Conservation (phyloP, 345 rosid species). For the Aquilaria sinensis region DNA sequence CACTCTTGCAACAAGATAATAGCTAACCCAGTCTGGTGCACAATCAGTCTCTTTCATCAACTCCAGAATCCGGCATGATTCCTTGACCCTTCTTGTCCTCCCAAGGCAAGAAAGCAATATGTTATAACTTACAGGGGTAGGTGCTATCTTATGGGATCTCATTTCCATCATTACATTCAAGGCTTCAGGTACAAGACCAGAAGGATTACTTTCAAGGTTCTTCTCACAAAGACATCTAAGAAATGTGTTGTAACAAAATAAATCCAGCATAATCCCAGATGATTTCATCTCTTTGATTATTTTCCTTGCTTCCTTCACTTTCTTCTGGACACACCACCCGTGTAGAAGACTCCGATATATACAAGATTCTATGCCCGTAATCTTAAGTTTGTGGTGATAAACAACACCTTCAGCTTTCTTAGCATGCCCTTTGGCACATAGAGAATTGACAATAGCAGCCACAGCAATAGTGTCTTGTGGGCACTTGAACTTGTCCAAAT, state of each 20-base stretch:
- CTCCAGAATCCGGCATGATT: conserved; percentile 56
- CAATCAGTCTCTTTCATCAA: conserved; percentile 60
- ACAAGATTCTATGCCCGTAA: conserved; percentile 36
- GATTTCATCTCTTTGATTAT: conserved; percentile 75
- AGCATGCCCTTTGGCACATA: conserved; percentile 73
- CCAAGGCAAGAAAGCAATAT: conserved; percentile 72
- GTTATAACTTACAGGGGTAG: conserved; percentile 65
- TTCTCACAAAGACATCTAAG: conserved; percentile 68
- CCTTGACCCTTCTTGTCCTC: conserved; percentile 72
- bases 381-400: conserved; percentile 53
- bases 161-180: conserved; percentile 85
- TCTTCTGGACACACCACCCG: conserved; percentile 63
- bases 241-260: conserved; percentile 66
- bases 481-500: conserved; percentile 72
- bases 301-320: conserved; percentile 65
- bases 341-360: conserved; percentile 60
- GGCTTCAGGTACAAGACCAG: conserved; percentile 82
- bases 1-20: conserved; percentile 71
- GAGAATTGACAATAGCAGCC: conserved; percentile 55
- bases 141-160: conserved; percentile 49
- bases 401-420: conserved; percentile 78
- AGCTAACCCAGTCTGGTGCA: conserved; percentile 62
- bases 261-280: conserved; percentile 42
- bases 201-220: conserved; percentile 59
- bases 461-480: conserved; percentile 49